Evolutionary conservation across 2,329 filamentous ascomycete genomes (phyloP).

Genomic region (Penicillium sp.): DNA sequence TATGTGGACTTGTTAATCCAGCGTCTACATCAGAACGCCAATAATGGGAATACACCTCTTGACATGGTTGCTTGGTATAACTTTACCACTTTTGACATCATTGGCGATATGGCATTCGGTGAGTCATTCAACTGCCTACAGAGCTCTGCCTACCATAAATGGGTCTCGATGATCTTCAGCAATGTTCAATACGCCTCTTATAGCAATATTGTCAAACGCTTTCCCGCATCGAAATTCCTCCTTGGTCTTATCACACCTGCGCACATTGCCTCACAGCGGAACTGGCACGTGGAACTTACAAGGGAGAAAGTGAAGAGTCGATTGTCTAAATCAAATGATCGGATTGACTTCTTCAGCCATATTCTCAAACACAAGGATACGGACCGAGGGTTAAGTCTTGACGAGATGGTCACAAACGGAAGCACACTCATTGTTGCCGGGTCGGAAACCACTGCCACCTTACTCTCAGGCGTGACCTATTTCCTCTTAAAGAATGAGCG

Average conservation of each 20-base stretch:
- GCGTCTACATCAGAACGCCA: constrained; percentile 11
- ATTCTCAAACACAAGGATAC: constrained; percentile 18
- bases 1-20: constrained; percentile 24
- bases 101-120: constrained; percentile 29
- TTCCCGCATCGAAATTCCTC: too few species aligned
- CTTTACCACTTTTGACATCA: constrained; percentile 37
- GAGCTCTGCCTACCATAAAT: constrained; percentile 21
- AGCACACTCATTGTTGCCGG: constrained; percentile 42
- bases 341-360: constrained; percentile 19
- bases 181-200: background rate
- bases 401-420: constrained; percentile 37
- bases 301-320: constrained; percentile 18
- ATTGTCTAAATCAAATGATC: constrained; percentile 10
- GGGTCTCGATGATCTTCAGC: constrained; percentile 36
- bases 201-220: too few species aligned
- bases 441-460: constrained; percentile 49
- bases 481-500: constrained; percentile 40
- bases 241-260: too few species aligned
- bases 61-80: constrained; percentile 33
- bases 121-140: constrained; percentile 14
- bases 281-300: background rate
- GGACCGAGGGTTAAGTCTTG: constrained; percentile 1
- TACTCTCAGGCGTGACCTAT: constrained; percentile 44
- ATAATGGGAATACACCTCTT: constrained; percentile 9
- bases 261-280: too few species aligned